Percentiles rank a stretch among this genome's conserved stretches.
These are phyloP conservation scores for Pythium plurisporium DNA, from an alignment of 352 stramenopile species.

Conservation along the genomic window DNA sequence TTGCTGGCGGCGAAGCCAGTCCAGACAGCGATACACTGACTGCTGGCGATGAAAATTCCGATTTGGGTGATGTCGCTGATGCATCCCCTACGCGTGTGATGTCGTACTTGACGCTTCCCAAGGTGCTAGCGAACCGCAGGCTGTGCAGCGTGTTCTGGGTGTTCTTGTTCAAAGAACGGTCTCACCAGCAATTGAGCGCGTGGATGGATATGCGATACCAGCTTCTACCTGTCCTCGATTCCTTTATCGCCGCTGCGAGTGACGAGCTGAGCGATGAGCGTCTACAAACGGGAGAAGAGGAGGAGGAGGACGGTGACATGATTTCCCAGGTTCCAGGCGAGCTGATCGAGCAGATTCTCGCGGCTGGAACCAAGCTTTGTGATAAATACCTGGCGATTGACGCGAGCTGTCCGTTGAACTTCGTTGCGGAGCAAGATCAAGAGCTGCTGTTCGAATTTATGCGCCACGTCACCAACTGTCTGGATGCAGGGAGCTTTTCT, in stretches of 20 bases:
- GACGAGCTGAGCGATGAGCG: slow-evolving; percentile 33
- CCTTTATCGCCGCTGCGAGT: slow-evolving; percentile 43
- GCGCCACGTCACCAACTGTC: slow-evolving; percentile 44
- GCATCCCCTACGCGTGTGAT: slow-evolving; percentile 19
- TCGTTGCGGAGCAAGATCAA: slow-evolving; percentile 63
- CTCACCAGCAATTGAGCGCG: slow-evolving; percentile 72
- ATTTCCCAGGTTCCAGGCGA: slow-evolving; percentile 36
- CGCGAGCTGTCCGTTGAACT: slow-evolving; percentile 57
- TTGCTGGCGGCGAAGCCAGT: slow-evolving; percentile 14
- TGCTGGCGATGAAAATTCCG: slow-evolving; percentile 10
- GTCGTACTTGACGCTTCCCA: slow-evolving; percentile 66
- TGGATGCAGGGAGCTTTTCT: slow-evolving; percentile 65
- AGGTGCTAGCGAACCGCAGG: slow-evolving; percentile 66
- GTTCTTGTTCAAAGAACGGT: slow-evolving; percentile 82
- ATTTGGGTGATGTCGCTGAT: slow-evolving; percentile 2
- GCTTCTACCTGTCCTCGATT: slow-evolving; percentile 53
- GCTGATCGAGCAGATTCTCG: slow-evolving; percentile 68
- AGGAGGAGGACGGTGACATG: slow-evolving; percentile 25
- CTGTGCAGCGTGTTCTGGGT: slow-evolving; percentile 87
- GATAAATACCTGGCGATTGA: slow-evolving; percentile 55
- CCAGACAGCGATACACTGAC: slow-evolving; percentile 25
- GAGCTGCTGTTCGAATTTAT: slow-evolving; percentile 57
- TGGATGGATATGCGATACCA: slow-evolving; percentile 84
- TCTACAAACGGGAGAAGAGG: slow-evolving; percentile 16
- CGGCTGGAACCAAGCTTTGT: slow-evolving; percentile 44